phyloP scores from a whole-genome alignment of 371 early-diverging fungal species.

The Apophysomyces variabilis region DNA sequence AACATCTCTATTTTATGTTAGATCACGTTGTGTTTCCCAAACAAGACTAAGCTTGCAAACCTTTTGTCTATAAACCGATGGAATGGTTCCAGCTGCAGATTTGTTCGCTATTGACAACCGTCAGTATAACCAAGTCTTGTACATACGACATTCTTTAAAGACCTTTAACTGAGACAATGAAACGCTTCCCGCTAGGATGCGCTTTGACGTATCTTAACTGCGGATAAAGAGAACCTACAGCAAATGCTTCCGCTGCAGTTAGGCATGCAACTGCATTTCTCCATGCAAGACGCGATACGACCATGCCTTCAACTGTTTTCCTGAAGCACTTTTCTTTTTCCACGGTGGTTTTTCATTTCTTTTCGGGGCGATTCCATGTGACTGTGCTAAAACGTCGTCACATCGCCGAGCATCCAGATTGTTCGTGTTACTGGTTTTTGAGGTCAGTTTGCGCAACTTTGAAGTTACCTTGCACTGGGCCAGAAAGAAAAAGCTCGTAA shows the following conservation, averaged over 20 bases:
- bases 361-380: slow-evolving; percentile 3
- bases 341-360: neutral
- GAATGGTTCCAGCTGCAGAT: slow-evolving; percentile 19
- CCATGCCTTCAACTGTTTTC: slow-evolving; percentile 6
- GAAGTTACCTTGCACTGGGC: no score
- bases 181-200: slow-evolving; percentile 1
- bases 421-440: no score
- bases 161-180: slow-evolving; percentile 3
- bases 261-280: neutral
- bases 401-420: neutral
- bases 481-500: no score
- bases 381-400: neutral
- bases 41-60: slow-evolving; percentile 15
- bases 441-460: no score
- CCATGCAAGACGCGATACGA: slow-evolving; percentile 7
- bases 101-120: neutral
- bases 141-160: neutral
- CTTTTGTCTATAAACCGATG: slow-evolving; percentile 26
- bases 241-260: neutral
- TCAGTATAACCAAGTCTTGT: neutral
- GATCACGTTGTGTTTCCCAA: neutral
- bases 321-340: neutral
- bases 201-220: neutral
- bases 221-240: neutral
- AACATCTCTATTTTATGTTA: slow-evolving; percentile 24